Conservation (phyloP, 1,139 yeast species). For the Tardiomyces depauwii region DNA sequence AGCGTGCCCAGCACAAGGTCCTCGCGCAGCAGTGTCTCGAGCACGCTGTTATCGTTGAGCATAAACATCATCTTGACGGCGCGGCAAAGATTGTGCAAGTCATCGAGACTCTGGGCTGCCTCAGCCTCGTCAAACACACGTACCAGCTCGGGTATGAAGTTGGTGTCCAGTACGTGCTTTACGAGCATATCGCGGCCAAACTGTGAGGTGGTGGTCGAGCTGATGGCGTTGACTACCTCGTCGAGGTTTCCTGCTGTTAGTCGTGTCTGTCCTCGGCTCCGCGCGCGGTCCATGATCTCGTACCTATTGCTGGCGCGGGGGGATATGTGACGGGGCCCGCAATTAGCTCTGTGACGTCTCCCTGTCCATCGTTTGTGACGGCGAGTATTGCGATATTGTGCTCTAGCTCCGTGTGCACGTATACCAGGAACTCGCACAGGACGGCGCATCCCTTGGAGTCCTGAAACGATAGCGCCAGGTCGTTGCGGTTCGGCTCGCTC, state of each 20-base stretch:
- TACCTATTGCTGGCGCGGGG: constrained; percentile 31
- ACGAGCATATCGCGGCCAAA: constrained; percentile 24
- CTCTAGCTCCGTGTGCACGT: constrained; percentile 52
- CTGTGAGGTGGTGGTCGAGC: constrained; percentile 12
- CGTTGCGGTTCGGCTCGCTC: constrained; percentile 73
- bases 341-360: constrained; percentile 21
- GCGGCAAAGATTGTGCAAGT: constrained; percentile 56
- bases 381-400: constrained; percentile 65
- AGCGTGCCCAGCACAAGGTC: constrained; percentile 50
- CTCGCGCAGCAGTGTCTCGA: constrained; percentile 59
- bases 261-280: too few species aligned
- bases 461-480: constrained; percentile 84
- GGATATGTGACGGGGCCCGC: constrained; percentile 76
- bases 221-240: constrained; percentile 36
- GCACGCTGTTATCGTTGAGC: constrained; percentile 57
- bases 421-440: constrained; percentile 68
- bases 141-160: constrained; percentile 44
- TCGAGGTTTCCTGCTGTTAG: constrained; percentile 25
- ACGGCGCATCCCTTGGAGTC: constrained; percentile 85
- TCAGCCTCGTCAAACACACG: constrained; percentile 49
- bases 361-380: constrained; percentile 43
- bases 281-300: too few species aligned
- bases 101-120: constrained; percentile 33
- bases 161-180: constrained; percentile 20
- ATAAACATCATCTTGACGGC: constrained; percentile 55